phyloP scores from a whole-genome alignment of 208 protist genomes.

The Leishmania guyanensis region DNA sequence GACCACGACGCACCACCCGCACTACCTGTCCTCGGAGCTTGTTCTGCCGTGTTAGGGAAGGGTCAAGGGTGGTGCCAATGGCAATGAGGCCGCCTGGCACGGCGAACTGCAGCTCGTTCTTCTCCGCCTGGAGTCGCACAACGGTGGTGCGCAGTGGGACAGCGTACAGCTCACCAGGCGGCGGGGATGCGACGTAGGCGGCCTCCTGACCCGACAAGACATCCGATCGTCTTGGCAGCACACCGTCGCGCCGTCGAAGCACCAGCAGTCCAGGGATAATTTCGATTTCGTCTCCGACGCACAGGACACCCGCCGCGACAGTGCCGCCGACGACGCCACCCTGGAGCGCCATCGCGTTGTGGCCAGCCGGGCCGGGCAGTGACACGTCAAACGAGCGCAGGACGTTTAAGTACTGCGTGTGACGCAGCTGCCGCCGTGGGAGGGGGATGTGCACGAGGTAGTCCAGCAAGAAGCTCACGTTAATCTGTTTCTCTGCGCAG shows the following conservation, averaged over 20 bases:
- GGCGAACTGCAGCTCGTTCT: constrained; percentile 98
- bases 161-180: constrained; percentile 88
- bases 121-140: constrained; percentile 95
- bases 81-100: constrained; percentile 99
- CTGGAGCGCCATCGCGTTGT: constrained; percentile 87
- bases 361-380: constrained; percentile 92
- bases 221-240: constrained; percentile 9
- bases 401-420: constrained; percentile 95
- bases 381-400: constrained; percentile 99
- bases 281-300: constrained; percentile 98
- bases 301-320: constrained; percentile 97
- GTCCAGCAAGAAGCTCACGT: constrained; percentile 98
- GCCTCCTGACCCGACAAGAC: constrained; percentile 22
- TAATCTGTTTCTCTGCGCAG: constrained; percentile 97
- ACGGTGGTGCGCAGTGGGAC: constrained; percentile 94
- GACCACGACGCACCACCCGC: constrained; percentile 23
- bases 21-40: constrained; percentile 96
- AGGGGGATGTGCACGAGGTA: constrained; percentile 98
- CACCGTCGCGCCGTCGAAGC: constrained; percentile 62
- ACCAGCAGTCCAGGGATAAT: constrained; percentile 97
- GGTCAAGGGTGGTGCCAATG: constrained; percentile 99
- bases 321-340: constrained; percentile 99
- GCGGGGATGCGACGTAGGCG: constrained; percentile 23
- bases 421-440: constrained; percentile 95
- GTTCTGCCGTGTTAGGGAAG: constrained; percentile 98